Evolutionary conservation across 495 filamentous ascomycete species (phyloP), one percentile per base, ranked within the genome.

Genomic region (Pyrenula aspistea): DNA sequence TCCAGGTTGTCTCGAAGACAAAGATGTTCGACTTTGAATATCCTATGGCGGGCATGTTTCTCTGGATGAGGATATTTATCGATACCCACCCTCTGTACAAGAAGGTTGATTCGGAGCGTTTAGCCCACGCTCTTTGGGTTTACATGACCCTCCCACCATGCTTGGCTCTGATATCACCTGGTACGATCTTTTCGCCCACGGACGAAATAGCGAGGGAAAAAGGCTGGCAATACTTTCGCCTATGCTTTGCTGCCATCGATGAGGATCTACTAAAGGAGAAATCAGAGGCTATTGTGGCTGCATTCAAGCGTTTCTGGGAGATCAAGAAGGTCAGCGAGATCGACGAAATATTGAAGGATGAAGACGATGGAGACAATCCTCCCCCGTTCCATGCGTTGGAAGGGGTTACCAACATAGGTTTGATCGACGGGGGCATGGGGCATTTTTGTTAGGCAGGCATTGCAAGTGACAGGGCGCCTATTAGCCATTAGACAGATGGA

Each of bases 31-130:
- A 81, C 51, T 96, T 93, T 64, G 63, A 73, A 51, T 86, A 83
- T 76, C 92, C 91, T 1, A 78, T 83, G n/a, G 92, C 83, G 15
- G 92, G 92, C 60, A 96, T 96, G 91, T 96, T 95, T 66, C 68
- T 93, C 22, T 97, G 91, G 91, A 60, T 95, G 0, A 73, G 79
- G 20, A 61, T 93, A 22, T 67, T 79, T 50, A 80, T 92, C 57
- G 75, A 84, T 12, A 71, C 69, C 0, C 91, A 97, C 61, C 89
- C 91, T 10, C 73, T 95, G 21, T 80, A 68, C 42, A 70, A 73
- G 4, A 68, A 70, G 24, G 70, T 73, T 59, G 66, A 67, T 12
- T 59, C 62, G 0, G 59, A 68, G 23, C 66, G 69, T 25, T 73
- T 90, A 0, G 67, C 77, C 21, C 68, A 71, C 20, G 85, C 85